phyloP scores from a whole-genome alignment of 345 rosid genomes.

The Cardamine chenopodiifolia region DNA sequence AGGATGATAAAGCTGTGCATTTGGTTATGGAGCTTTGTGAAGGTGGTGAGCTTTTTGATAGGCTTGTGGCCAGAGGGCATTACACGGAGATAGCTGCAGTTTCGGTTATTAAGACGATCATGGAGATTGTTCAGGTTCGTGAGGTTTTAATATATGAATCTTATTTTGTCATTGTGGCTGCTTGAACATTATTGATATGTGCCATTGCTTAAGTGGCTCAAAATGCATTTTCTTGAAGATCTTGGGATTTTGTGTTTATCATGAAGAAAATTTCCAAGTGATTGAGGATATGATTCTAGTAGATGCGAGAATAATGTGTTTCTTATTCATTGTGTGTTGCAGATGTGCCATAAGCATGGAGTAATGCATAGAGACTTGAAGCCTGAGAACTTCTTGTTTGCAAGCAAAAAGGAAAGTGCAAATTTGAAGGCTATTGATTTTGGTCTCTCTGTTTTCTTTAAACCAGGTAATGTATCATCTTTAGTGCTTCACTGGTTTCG shows the following conservation, averaged over 20 bases:
- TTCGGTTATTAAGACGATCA: slow-evolving; percentile 70
- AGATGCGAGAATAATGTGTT: neutral
- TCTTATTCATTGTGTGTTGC: slow-evolving; percentile 20
- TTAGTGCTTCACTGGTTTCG: neutral
- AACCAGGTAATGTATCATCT: slow-evolving; percentile 59
- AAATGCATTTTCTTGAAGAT: neutral
- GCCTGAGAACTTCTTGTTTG: slow-evolving; percentile 90
- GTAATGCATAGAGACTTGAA: slow-evolving; percentile 93
- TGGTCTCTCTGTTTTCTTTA: slow-evolving; percentile 86
- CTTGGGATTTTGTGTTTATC: neutral
- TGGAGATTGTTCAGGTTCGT: slow-evolving; percentile 83
- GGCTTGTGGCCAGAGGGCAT: slow-evolving; percentile 92
- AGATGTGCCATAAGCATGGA: slow-evolving; percentile 88
- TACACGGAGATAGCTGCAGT: slow-evolving; percentile 96
- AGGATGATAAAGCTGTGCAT: slow-evolving; percentile 90
- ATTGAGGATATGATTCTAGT: neutral
- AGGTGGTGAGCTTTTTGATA: slow-evolving; percentile 91
- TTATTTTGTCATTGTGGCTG: neutral
- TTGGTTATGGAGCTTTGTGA: slow-evolving; percentile 95
- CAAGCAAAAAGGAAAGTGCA: slow-evolving; percentile 77
- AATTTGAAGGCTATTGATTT: slow-evolving; percentile 83
- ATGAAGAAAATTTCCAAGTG: neutral
- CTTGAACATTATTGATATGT: neutral
- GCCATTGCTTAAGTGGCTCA: neutral
- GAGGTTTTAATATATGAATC: neutral